Base-by-base conservation (phyloP, 768 basidiomycete genomes). In the Mycena kentingensis region DNA sequence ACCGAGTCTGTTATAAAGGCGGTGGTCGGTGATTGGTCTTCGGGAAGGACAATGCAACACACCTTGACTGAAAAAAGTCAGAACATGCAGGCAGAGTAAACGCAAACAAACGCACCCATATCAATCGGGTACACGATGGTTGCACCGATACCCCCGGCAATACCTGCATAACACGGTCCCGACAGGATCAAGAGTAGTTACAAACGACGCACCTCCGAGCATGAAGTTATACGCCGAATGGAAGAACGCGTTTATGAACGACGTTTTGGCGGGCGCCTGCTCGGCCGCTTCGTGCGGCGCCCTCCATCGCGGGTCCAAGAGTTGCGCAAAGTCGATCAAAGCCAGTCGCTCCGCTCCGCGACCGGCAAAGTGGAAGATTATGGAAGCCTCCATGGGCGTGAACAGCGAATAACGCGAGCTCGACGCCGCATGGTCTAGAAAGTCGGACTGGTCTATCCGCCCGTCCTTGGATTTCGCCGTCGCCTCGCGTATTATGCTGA, bases 41-140 rank as follows among this genome's bases (percentile, higher is more conserved):
- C 2, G 22, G 22, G 51, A 39, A 19, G 41, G 39, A 43, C 19
- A 34, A 28, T n/a, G 37, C 25, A 51, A 58, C 79, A 60, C 71
- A 89, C 88, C 85, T 90, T 91, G 59, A 88, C 92, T 91, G 58
- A 35, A 57, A 57, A 18, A 22, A n/a, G 5, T 45, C 22, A 32
- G 49, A 42, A 47, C 36, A 16, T 24, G 6, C 25, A 24, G 25
- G 41, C 1, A 36, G 19, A 26, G 32, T 38, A 5, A 35, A 43
- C 38, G 29, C 25, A 47, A 27, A 32, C 45, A 27, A 24, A 82
- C 85, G 74, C 62, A 87, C 87, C 90, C 75, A 91, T 80, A 72
- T 93, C 94, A 65, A 96, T 98, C 22, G 96, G 96, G 70, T 98
- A 98, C 12, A 98, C 96, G 34, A 93, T 90, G n/a, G 93, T 96